phyloP scores from a whole-genome alignment of 345 rosid species.

The Linum tenue region DNA sequence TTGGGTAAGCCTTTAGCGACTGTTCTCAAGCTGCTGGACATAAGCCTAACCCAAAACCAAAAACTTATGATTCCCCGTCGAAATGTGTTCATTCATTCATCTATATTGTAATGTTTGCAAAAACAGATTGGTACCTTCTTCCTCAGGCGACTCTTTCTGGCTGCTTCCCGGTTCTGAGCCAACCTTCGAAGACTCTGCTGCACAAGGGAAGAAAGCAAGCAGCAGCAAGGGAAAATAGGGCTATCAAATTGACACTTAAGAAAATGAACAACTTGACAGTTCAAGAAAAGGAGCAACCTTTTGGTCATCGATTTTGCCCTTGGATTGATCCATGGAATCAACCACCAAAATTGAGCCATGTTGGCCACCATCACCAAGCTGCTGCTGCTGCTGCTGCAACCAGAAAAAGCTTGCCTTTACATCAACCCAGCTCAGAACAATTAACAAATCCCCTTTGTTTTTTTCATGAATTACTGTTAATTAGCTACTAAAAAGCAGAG shows the following conservation, averaged over 20 bases:
- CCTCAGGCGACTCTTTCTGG: background rate
- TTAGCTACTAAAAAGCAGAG: no score
- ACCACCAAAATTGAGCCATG: background rate
- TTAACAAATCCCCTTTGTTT: no score
- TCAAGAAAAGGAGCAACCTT: background rate
- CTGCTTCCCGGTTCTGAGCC: background rate
- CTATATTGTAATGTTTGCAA: no score
- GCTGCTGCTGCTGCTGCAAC: background rate
- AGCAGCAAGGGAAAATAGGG: background rate
- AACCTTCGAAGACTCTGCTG: background rate
- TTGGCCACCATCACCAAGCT: background rate
- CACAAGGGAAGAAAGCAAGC: background rate
- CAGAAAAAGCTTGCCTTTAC: slow-evolving; percentile 30
- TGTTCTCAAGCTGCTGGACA: background rate
- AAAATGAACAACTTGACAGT: background rate
- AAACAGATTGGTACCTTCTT: background rate
- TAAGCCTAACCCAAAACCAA: background rate
- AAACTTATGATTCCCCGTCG: background rate
- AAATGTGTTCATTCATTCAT: no score
- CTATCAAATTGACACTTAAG: no score
- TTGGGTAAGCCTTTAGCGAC: background rate
- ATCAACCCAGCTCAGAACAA: background rate
- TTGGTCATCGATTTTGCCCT: background rate
- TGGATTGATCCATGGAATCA: background rate
- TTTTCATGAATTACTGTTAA: no score